Evolutionary conservation across 768 basidiomycete species (phyloP).

Genomic region (Lentinula guzmanii): DNA sequence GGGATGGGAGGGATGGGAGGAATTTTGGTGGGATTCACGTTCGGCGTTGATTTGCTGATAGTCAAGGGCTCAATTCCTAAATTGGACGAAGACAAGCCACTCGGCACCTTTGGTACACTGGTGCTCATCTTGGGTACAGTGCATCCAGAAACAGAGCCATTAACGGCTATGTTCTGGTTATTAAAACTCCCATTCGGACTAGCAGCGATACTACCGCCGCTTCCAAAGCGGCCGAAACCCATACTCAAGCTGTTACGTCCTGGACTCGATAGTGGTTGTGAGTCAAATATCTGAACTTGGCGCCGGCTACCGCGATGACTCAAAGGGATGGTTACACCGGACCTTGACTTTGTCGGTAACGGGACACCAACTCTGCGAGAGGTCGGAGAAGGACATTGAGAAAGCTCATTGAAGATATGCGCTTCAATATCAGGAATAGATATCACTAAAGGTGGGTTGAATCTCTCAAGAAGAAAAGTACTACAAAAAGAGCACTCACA

Average conservation of each 20-base stretch:
- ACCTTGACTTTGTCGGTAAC: conserved; percentile 53
- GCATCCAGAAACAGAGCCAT: conserved; percentile 12
- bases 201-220: conserved; percentile 12
- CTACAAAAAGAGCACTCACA: conserved; percentile 46
- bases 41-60: conserved; percentile 3
- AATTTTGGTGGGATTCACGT: conserved; percentile 11
- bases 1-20: conserved; percentile 15
- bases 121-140: conserved; percentile 30
- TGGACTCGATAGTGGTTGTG: conserved; percentile 69
- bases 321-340: conserved; percentile 57
- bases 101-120: conserved; percentile 34
- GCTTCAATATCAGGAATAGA: conserved; percentile 76
- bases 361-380: conserved; percentile 82
- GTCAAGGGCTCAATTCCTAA: conserved; percentile 4
- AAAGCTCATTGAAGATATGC: conserved; percentile 66
- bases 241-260: conserved; percentile 24
- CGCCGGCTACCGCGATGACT: conserved; percentile 45
- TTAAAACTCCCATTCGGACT: conserved; percentile 31
- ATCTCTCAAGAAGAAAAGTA: conserved; percentile 7
- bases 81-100: conserved; percentile 27
- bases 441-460: conserved; percentile 52
- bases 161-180: neutral
- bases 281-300: conserved; percentile 78
- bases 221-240: conserved; percentile 17
- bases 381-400: conserved; percentile 62